Conservation (phyloP, 2,329 filamentous ascomycete genomes). For the Aspergillus niger region DNA sequence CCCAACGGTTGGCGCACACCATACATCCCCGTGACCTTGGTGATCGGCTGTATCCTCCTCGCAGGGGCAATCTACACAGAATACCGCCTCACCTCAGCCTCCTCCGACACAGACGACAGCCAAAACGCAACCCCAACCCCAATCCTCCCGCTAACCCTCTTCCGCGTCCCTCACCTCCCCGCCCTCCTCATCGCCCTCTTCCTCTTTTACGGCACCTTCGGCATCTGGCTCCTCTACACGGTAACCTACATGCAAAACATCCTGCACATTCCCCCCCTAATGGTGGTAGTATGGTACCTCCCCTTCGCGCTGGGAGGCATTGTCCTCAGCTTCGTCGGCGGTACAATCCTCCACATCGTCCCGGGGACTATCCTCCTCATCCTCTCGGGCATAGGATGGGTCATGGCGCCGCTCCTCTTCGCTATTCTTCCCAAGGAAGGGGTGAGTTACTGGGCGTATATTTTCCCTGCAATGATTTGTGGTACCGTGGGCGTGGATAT, state of each 20-base stretch:
- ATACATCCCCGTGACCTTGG: conserved; percentile 68
- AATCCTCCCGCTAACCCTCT: conserved; percentile 69
- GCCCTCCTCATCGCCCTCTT: conserved; percentile 63
- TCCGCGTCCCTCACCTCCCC: conserved; percentile 69
- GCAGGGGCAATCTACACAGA: no score
- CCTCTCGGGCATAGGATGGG: conserved; percentile 62
- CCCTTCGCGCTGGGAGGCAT: conserved; percentile 70
- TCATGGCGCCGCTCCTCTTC: conserved; percentile 63
- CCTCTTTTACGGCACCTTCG: conserved; percentile 68
- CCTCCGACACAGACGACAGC: no score
- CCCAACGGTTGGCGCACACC: conserved; percentile 71
- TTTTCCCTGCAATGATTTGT: conserved; percentile 65
- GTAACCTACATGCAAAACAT: conserved; percentile 67
- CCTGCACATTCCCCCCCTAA: conserved; percentile 60
- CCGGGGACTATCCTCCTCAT: conserved; percentile 64
- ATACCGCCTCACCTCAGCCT: no score
- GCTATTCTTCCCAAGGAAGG: conserved; percentile 60
- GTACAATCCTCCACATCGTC: conserved; percentile 67
- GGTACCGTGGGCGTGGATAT: conserved; percentile 74
- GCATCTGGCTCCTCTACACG: conserved; percentile 69
- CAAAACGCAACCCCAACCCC: no score
- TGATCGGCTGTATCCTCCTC: conserved; percentile 62
- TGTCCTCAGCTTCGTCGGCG: conserved; percentile 63
- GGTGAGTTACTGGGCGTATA: conserved; percentile 69
- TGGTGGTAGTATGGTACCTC: conserved; percentile 68